These are phyloP conservation scores for Novymonas esmeraldas DNA, from an alignment of 208 protist genomes.

Conservation along the genomic window DNA sequence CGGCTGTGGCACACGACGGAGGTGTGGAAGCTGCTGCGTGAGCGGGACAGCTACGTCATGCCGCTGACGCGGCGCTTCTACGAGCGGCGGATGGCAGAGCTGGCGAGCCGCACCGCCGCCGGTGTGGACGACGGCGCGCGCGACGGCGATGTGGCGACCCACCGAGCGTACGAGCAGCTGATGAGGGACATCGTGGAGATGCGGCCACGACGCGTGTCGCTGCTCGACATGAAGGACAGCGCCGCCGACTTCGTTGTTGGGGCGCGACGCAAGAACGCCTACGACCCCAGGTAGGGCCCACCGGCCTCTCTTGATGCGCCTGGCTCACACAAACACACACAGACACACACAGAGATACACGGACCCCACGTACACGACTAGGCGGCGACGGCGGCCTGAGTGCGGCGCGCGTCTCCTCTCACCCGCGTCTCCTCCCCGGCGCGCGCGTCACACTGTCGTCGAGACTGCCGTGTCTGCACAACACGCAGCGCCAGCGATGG, in stretches of 20 bases:
- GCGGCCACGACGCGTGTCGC: conserved; percentile 69
- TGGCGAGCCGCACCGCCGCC: conserved; percentile 14
- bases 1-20: conserved; percentile 40
- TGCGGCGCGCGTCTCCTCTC: no score
- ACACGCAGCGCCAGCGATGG: not conserved
- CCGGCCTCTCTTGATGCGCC: no score
- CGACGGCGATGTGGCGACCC: not conserved
- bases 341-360: no score
- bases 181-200: conserved; percentile 60
- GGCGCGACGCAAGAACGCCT: conserved; percentile 77
- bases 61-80: conserved; percentile 80
- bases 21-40: conserved; percentile 58
- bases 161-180: conserved; percentile 30
- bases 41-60: conserved; percentile 85
- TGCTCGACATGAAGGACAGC: conserved; percentile 90
- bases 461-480: not conserved
- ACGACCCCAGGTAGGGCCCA: conserved; percentile 29
- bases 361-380: no score
- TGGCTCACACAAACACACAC: no score
- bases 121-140: not conserved
- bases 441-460: no score
- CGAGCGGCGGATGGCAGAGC: conserved; percentile 40
- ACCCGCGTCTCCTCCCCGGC: not conserved
- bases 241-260: conserved; percentile 84
- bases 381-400: no score